Evolutionary conservation across 805 yeast species (phyloP), one percentile per base, ranked within the genome.

Genomic region (Nakazawaea peltata): DNA sequence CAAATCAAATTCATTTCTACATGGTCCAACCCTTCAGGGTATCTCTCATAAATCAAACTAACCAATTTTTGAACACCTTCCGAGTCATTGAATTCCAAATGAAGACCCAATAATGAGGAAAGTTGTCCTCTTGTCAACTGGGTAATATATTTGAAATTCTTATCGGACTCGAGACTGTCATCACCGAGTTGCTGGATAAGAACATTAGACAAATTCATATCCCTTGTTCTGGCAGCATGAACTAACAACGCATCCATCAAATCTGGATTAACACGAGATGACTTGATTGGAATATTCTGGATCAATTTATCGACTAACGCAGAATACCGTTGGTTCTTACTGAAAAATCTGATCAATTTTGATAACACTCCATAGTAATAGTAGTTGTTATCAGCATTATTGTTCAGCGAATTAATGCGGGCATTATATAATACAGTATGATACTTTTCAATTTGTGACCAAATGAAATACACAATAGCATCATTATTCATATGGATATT

Each of bases 1-100:
- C 57, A 45, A 2, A 59, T 39, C 33, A 53, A 54, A 26, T 56
- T 56, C 41, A 57, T 53, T 34, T 59, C 61, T 14, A 32, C 34
- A 8, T 50, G 48, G 9, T 39, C 43, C 32, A 57, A 49, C 5
- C 45, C 40, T 6, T 51, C 43, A 7, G 50, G 39, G 28, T 48
- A 45, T 14, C 41, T 28, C 11, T 46, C 46, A 21, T 45, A 43
- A 5, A 56, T 47, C 41, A 48, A 51, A 8, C 42, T 37, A 10
- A 56, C 36, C 18, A 58, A 49, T 36, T 54, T 56, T 15, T 50
- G 41, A 2, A 54, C 57, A 25, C 51, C 46, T 8, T 49, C 47
- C 23, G 44, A 50, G 7, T 57, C 50, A 2, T 50, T 46, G 30
- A 46, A 36, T 21, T 41, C 41, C 30, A 59, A 41, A 13, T 52